A percentile compares a stretch with the other conserved stretches of the same genome.
These are phyloP conservation scores for Candida xyloterini DNA, from an alignment of 805 yeast species.

Conservation along the genomic window DNA sequence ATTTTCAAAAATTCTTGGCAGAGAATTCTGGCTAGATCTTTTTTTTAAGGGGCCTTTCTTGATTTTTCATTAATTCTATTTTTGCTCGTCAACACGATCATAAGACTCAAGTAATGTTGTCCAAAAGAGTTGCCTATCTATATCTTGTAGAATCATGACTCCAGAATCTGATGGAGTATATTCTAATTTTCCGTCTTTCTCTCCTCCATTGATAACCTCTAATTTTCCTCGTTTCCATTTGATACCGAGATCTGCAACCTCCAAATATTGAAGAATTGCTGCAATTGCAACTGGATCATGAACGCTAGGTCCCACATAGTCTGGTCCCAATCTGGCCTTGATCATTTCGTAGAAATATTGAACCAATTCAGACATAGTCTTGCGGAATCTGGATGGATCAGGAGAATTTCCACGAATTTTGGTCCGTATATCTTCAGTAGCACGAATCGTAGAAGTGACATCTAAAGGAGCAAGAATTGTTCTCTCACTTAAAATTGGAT, in stretches of 20 bases:
- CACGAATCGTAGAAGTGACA: conserved; percentile 64
- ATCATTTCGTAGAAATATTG: conserved; percentile 47
- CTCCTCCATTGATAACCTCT: conserved; percentile 24
- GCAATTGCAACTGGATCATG: conserved; percentile 79
- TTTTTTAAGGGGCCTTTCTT: background rate
- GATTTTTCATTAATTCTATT: background rate
- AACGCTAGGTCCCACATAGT: conserved; percentile 61
- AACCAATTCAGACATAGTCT: conserved; percentile 52
- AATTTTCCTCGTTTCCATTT: conserved; percentile 20
- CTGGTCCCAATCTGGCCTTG: conserved; percentile 40
- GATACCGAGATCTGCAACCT: conserved; percentile 21
- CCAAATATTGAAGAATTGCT: conserved; percentile 48
- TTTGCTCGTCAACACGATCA: conserved; percentile 32
- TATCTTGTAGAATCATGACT: conserved; percentile 36
- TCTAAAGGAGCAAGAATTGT: conserved; percentile 62
- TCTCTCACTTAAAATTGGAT: conserved; percentile 44
- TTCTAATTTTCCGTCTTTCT: conserved; percentile 29
- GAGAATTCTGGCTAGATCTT: background rate
- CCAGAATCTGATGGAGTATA: conserved; percentile 30
- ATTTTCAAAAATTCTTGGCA: too few relatives aligned
- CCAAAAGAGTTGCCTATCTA: conserved; percentile 48
- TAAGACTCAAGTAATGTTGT: conserved; percentile 37
- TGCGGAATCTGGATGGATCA: conserved; percentile 44
- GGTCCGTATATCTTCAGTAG: conserved; percentile 41
- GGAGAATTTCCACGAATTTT: conserved; percentile 34